Conservation (phyloP, 257 asterid species). For the Jaltomata sinuosa region DNA sequence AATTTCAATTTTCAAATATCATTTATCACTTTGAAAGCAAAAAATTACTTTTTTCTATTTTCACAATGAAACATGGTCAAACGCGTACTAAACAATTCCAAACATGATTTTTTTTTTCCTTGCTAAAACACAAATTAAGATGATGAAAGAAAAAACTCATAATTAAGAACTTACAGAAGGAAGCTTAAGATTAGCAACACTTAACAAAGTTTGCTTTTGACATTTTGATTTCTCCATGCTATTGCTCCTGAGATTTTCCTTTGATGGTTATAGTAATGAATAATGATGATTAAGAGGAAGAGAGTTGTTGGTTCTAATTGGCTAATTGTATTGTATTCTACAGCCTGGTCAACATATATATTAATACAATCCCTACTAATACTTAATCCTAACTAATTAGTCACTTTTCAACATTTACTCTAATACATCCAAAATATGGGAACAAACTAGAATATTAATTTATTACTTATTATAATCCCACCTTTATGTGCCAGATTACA, state of each 20-base stretch:
- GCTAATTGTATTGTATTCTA: neutral
- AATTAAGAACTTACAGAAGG: conserved; percentile 9
- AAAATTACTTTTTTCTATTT: too few species aligned
- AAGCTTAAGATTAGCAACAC: conserved; percentile 18
- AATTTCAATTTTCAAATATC: too few species aligned
- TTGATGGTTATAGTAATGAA: neutral
- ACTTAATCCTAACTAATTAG: neutral
- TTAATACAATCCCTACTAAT: neutral
- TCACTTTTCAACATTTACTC: neutral
- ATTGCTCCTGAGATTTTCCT: neutral
- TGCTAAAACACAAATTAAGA: neutral
- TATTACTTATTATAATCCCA: neutral
- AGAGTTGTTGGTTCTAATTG: neutral
- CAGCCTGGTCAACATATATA: neutral
- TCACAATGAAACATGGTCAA: too few species aligned
- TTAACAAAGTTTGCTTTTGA: conserved; percentile 1
- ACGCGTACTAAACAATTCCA: neutral
- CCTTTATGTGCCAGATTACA: neutral
- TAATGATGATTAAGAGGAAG: neutral
- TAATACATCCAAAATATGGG: neutral
- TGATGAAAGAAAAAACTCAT: too few species aligned
- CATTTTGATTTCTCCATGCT: conserved; percentile 4
- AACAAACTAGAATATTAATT: neutral
- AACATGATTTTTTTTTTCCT: too few species aligned
- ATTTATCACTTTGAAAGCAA: too few species aligned